These are phyloP conservation scores for Chaetomium globosum DNA, from an alignment of 2,329 filamentous ascomycete species.

Conservation along the genomic window DNA sequence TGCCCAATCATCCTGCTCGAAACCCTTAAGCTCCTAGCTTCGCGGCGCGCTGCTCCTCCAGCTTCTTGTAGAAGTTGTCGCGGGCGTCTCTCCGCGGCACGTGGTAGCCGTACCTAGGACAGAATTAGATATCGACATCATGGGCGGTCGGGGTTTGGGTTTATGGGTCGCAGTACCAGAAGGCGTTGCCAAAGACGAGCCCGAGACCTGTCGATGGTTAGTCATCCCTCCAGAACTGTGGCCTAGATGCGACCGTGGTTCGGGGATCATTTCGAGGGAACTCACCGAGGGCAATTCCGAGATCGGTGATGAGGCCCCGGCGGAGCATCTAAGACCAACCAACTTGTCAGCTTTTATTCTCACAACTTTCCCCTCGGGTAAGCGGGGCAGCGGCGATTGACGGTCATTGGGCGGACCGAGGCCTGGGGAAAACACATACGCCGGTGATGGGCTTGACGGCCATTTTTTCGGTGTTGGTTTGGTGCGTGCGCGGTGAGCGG, in stretches of 20 bases:
- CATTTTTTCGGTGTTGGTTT: slow-evolving; percentile 43
- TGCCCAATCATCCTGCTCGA: not conserved
- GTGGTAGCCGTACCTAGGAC: slow-evolving; percentile 62
- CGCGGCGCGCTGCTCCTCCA: slow-evolving; percentile 59
- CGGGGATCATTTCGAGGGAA: slow-evolving; percentile 24
- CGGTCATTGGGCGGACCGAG: slow-evolving; percentile 26
- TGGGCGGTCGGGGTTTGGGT: slow-evolving; percentile 1
- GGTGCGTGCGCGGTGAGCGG: slow-evolving; percentile 28
- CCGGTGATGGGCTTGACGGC: slow-evolving; percentile 61
- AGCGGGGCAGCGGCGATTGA: slow-evolving; percentile 25
- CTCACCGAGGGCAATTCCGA: slow-evolving; percentile 60
- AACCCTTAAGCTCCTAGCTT: slow-evolving; percentile 31
- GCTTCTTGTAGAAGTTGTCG: slow-evolving; percentile 61
- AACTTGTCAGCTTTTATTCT: slow-evolving; percentile 45
- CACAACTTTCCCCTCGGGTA: not conserved
- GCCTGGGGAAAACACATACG: slow-evolving; percentile 49
- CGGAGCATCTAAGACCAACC: slow-evolving; percentile 59
- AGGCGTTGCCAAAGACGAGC: slow-evolving; percentile 57
- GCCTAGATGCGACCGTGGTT: not conserved
- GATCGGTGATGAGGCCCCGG: slow-evolving; percentile 60
- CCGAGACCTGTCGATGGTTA: slow-evolving; percentile 51
- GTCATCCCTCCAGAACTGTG: not conserved
- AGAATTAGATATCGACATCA: slow-evolving; percentile 19
- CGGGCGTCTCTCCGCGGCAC: slow-evolving; percentile 61
- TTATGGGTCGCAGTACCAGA: slow-evolving; percentile 53